Evolutionary conservation across 2,329 filamentous ascomycete genomes (phyloP), one percentile per base, ranked within the genome.

Genomic region (Fusarium odoratissimum): DNA sequence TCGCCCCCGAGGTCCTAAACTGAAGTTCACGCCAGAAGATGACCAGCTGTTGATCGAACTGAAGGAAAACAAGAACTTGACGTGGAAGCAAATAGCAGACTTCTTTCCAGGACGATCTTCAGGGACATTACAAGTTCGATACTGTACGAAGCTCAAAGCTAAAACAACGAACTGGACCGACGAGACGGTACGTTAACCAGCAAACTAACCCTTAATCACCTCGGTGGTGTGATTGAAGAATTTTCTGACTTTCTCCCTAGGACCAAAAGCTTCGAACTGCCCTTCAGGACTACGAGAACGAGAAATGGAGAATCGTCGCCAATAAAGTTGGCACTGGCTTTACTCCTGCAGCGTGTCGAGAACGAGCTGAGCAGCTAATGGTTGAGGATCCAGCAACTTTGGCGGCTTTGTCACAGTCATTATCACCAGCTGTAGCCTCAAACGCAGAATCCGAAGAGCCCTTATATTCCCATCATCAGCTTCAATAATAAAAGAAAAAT

Each of bases 21-120:
- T 97, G 75, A 97, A 97, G 82, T 98, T 98, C 79, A 97, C 95
- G 2, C 91, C 93, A 14, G 95, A 97, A 81, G 95, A 98, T 80
- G 95, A 98, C 81, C 91, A 93, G 75, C 85, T 97, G 52, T 86
- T 98, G 60, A 91, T 97, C 63, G 93, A 97, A 79, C 85, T 98
- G 70, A 98, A 98, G 82, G 95, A 98, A 83, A 95, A 96, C 79
- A 97, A 96, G 82, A 95, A 94, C 79, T 86, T 98, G 79, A 97
- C 95, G 8, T 98, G 95, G 95, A 97, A 97, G 83, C 95, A 98
- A 85, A 98, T 98, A 78, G 94, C 95, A 63, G 95, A 97, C 79
- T 97, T 97, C 83, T 98, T 98, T 76, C 95, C 95, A 1, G 95
- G 95, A 3, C 88, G 95, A 64, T 96, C 93, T 65, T 97, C 93